Evolutionary conservation across 2,329 filamentous ascomycete species (phyloP).

Genomic region (Dactylellina sp.): DNA sequence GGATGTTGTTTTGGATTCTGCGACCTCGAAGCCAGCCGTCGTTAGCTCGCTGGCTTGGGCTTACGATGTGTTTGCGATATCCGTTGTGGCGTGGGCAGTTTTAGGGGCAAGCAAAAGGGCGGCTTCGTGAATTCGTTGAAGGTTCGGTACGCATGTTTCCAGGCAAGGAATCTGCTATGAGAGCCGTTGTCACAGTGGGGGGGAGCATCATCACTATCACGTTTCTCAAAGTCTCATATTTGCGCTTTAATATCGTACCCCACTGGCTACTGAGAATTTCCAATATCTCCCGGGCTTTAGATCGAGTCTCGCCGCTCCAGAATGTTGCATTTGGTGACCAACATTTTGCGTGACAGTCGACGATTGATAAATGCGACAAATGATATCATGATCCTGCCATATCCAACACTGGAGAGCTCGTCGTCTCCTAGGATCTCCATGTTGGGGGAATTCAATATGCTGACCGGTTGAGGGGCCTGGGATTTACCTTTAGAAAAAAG

Average conservation of each 20-base stretch:
- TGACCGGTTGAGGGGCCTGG: background rate
- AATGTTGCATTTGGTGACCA: constrained; percentile 5
- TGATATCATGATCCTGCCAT: constrained; percentile 32
- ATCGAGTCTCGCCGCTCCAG: too few relatives aligned
- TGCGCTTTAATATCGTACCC: constrained; percentile 8
- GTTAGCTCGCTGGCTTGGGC: constrained; percentile 9
- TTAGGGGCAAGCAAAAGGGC: constrained; percentile 25
- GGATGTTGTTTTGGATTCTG: constrained; percentile 44
- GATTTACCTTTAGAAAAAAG: constrained; percentile 10
- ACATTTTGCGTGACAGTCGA: background rate
- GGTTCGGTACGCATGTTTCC: constrained; percentile 23
- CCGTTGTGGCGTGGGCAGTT: constrained; percentile 45
- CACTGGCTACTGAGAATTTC: background rate
- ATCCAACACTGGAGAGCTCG: constrained; percentile 11
- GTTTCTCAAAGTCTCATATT: constrained; percentile 29
- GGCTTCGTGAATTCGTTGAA: background rate
- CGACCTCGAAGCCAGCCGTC: constrained; percentile 19
- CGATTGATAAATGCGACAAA: constrained; percentile 1
- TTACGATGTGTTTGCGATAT: constrained; percentile 46
- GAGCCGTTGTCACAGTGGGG: constrained; percentile 28
- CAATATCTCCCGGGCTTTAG: background rate
- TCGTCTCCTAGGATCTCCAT: constrained; percentile 14
- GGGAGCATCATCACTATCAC: constrained; percentile 13
- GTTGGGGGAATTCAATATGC: background rate
- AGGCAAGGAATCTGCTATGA: constrained; percentile 44